Base-by-base conservation (phyloP, 345 rosid genomes). In the Geranium rotundifolium region DNA sequence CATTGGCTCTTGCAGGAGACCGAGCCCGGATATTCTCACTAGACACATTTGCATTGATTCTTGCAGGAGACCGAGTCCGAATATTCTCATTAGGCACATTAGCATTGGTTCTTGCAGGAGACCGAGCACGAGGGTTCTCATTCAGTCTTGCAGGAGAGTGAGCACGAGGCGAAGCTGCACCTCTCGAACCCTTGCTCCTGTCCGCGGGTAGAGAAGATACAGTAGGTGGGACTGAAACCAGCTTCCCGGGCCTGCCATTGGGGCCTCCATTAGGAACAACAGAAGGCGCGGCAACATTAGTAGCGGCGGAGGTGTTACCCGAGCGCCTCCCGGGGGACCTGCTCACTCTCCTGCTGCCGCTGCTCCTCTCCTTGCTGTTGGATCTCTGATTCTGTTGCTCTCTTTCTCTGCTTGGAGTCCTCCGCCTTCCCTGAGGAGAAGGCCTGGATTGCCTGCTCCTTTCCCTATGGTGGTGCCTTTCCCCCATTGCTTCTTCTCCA, bases 331-430 rank as follows among this genome's bases (percentile, higher is more conserved):
- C 90, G 0, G 99, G 99, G 7, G 99, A 92, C 60, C 90, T 70
- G 72, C 99, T 92, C 29, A 92, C 88, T 5, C 73, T 65, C 17
- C 96, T 70, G 65, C 91, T 69, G 12, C 87, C 86, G 54, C 75
- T 72, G 1, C 77, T 58, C 8, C 49, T 65, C 20, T 84, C 77
- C 31, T 81, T 80, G 19, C 87, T 71, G 46, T 89, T 89, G 1
- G 92, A 80, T 12, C 85, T 69, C 54, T 86, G 82, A 13, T 78
- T 78, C 68, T 73, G 76, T 37, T 69, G 79, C 3, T 89, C 98
- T 58, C 98, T 79, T 60, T 89, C 98, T 67, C 96, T 83, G 56
- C 99, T 92, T 13, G 96, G 99, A 1, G 99, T 93, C 72, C 97
- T 79, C 63, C 99, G 82, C 67, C 58, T 55, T 54, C 90, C 81